Percentiles rank a stretch among this genome's conserved stretches.
These are phyloP conservation scores for Akanthomyces lecanii DNA, from an alignment of 2,329 filamentous ascomycete species.

Conservation along the genomic window DNA sequence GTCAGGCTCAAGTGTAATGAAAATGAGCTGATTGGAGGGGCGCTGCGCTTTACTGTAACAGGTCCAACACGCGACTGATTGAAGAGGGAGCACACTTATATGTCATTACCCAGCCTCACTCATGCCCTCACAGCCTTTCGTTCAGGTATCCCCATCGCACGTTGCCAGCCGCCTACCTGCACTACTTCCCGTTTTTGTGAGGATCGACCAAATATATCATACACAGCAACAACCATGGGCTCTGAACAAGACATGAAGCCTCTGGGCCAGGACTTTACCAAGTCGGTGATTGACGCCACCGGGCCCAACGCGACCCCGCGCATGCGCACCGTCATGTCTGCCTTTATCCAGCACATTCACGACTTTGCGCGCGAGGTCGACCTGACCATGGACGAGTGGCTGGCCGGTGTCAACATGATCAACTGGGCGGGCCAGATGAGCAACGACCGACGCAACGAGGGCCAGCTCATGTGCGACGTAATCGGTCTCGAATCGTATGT, in stretches of 20 bases:
- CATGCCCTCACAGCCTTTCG: not conserved
- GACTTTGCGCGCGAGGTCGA: constrained; percentile 77
- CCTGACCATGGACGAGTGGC: constrained; percentile 77
- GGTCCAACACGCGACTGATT: no score
- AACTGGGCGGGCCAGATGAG: constrained; percentile 64
- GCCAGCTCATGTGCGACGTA: constrained; percentile 67
- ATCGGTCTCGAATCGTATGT: constrained; percentile 65
- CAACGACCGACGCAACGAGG: constrained; percentile 66
- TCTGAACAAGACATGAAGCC: constrained; percentile 20
- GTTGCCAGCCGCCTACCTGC: not conserved
- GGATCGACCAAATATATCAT: not conserved
- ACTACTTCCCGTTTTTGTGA: not conserved
- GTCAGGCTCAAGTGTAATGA: not conserved
- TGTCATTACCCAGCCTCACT: not conserved
- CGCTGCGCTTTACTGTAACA: not conserved
- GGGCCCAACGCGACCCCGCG: constrained; percentile 67
- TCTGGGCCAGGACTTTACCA: constrained; percentile 57
- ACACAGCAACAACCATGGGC: constrained; percentile 2
- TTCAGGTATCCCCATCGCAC: not conserved
- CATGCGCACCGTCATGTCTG: constrained; percentile 62
- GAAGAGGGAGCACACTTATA: not conserved
- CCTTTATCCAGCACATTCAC: constrained; percentile 70
- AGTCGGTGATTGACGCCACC: constrained; percentile 68
- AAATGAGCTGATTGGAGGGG: constrained; percentile 11
- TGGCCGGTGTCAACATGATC: constrained; percentile 59